phyloP scores from a whole-genome alignment of 805 yeast genomes.

The Limtongozyma cylindracea region DNA sequence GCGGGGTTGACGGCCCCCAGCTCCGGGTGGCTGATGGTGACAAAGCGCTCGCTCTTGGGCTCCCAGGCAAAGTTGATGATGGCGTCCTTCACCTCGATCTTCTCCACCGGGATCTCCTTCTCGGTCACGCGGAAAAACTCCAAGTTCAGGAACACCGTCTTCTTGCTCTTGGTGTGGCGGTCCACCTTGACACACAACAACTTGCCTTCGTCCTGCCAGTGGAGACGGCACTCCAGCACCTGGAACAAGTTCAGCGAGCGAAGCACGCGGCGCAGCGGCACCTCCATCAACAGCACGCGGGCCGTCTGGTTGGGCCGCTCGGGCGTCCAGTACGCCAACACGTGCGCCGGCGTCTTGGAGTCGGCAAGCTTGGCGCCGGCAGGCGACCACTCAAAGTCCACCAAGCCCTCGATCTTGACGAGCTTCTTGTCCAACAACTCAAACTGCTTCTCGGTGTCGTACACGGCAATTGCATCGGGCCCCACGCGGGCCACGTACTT shows the following conservation, averaged over 20 bases:
- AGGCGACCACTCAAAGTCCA: conserved; percentile 91
- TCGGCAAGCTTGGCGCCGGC: conserved; percentile 47
- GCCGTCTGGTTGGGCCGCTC: conserved; percentile 85
- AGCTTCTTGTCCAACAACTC: conserved; percentile 68
- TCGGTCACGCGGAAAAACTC: conserved; percentile 78
- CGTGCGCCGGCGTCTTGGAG: conserved; percentile 24
- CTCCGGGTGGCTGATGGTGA: conserved; percentile 42
- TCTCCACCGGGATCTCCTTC: conserved; percentile 85
- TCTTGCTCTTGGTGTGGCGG: conserved; percentile 88
- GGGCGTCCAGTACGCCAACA: conserved; percentile 92
- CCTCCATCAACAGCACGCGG: conserved; percentile 72
- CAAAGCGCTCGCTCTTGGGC: conserved; percentile 74
- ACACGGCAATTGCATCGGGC: conserved; percentile 78
- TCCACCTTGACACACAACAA: conserved; percentile 84
- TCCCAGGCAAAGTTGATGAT: conserved; percentile 89
- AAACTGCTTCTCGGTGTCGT: conserved; percentile 60
- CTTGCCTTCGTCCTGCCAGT: conserved; percentile 82
- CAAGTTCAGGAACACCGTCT: conserved; percentile 73
- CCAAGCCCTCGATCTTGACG: conserved; percentile 59
- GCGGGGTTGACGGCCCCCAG: conserved; percentile 34
- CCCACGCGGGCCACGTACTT: conserved; percentile 87
- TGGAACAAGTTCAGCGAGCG: conserved; percentile 90
- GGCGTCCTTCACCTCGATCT: conserved; percentile 75
- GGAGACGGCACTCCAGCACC: conserved; percentile 71
- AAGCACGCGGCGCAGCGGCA: conserved; percentile 59